Percentiles rank a stretch among this genome's conserved stretches.
phyloP scores from a whole-genome alignment of 352 stramenopile species.

The Globisporangium nagaii region DNA sequence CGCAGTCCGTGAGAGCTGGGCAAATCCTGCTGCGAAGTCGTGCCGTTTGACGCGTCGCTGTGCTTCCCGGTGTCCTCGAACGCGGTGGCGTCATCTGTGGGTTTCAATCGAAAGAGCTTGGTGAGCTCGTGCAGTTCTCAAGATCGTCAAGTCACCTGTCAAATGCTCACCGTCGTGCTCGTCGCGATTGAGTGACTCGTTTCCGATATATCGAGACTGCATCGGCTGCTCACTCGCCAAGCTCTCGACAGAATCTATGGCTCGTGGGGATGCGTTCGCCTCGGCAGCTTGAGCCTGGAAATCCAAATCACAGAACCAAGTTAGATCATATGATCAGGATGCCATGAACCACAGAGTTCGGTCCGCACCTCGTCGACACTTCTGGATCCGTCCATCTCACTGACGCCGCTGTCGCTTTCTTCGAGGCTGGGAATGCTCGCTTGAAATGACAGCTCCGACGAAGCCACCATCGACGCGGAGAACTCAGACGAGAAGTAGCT shows the following conservation, averaged over 20 bases:
- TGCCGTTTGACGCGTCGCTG: neutral
- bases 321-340: neutral
- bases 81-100: neutral
- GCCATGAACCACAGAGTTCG: neutral
- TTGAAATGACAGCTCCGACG: slow-evolving; percentile 41
- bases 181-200: neutral
- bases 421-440: slow-evolving; percentile 36
- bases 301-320: neutral
- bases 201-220: neutral
- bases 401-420: slow-evolving; percentile 7
- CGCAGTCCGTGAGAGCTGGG: neutral
- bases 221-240: neutral
- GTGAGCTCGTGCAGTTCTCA: neutral
- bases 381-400: neutral
- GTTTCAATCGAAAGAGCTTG: neutral
- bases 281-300: neutral
- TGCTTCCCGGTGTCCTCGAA: neutral
- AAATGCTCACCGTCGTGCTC: neutral
- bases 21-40: neutral
- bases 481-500: slow-evolving; percentile 4
- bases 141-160: neutral
- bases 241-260: neutral
- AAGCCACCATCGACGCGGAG: slow-evolving; percentile 27
- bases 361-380: neutral
- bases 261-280: neutral